Conservation (phyloP, 2,329 filamentous ascomycete species). For the Didymella exigua region DNA sequence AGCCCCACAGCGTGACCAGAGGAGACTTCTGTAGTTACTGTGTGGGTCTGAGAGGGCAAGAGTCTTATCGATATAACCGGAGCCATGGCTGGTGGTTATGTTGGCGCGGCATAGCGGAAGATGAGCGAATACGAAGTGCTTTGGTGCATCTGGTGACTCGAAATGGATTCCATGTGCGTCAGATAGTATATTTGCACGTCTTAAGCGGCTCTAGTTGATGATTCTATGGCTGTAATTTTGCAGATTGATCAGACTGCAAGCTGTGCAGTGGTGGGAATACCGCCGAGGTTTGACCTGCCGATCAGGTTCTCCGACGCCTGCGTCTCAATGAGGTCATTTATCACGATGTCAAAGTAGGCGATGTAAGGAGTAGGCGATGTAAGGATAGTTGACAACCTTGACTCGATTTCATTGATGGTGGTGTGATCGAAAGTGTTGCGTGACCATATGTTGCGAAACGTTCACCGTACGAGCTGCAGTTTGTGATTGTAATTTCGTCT, state of each 20-base stretch:
- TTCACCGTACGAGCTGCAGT: background rate
- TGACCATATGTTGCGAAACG: background rate
- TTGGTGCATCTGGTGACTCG: background rate
- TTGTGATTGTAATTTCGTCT: background rate
- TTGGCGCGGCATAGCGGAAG: background rate
- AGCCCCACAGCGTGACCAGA: background rate
- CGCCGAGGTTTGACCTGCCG: slow-evolving; percentile 7
- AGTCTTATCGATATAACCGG: background rate
- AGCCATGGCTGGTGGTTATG: background rate
- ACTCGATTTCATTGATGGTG: background rate
- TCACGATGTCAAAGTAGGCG: background rate
- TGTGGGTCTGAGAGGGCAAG: background rate
- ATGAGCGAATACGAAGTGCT: background rate
- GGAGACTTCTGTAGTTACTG: background rate
- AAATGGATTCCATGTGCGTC: background rate
- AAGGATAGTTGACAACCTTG: background rate
- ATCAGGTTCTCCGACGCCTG: background rate
- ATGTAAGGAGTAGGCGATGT: background rate
- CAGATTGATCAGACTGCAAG: background rate
- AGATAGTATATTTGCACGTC: background rate
- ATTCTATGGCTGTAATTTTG: background rate
- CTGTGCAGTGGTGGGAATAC: background rate
- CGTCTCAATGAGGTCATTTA: background rate
- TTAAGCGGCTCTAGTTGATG: background rate
- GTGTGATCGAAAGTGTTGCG: background rate